Base-by-base conservation (phyloP, 345 rosid genomes). In the Pseudoturritis turrita region DNA sequence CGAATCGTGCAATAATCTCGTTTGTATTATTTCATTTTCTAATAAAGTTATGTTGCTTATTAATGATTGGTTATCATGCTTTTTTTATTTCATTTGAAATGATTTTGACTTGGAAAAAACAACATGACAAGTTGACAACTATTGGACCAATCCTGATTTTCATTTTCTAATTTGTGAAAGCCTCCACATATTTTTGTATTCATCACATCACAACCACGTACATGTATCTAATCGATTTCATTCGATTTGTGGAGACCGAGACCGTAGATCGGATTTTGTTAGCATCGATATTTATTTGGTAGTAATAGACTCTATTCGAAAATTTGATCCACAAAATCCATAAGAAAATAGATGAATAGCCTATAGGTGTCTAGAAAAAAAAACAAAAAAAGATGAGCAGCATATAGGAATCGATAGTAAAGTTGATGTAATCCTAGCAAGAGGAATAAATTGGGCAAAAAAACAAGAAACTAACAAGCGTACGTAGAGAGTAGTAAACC, bases 281-380 rank as follows among this genome's bases (percentile, higher is more conserved):
- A 26, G n/a, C 3, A 60, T 49, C 41, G 31, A 60, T 60, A 18
- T 13, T 17, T 60, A 60, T 60, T 60, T 49, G 50, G 53, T 52
- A 70, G 33, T 26, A 6, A 36, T 15, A 69, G 13, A 56, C 8
- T 21, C 9, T 21, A 31, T 14, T 21, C 14, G 4, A 21, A 43
- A 55, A 14, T 21, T 29, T 57, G 65, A 57, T 22, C 66, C 74
- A 70, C 39, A 47, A 29, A 65, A 35, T 47, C 56, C 63, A 56
- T 28, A 37, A 14, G 13, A 47, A 14, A 46, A 44, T 36, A 25
- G 18, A 11, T 17, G 40, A 66, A 33, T 26, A 17, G 11, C 67
- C n/a, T n/a, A n/a, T n/a, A n/a, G n/a, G n/a, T n/a, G n/a, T n/a
- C n/a, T n/a, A n/a, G n/a, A n/a, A n/a, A n/a, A n/a, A n/a, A n/a